Base-by-base conservation (phyloP, 1,284 basidiomycete species). In the Malassezia equina region DNA sequence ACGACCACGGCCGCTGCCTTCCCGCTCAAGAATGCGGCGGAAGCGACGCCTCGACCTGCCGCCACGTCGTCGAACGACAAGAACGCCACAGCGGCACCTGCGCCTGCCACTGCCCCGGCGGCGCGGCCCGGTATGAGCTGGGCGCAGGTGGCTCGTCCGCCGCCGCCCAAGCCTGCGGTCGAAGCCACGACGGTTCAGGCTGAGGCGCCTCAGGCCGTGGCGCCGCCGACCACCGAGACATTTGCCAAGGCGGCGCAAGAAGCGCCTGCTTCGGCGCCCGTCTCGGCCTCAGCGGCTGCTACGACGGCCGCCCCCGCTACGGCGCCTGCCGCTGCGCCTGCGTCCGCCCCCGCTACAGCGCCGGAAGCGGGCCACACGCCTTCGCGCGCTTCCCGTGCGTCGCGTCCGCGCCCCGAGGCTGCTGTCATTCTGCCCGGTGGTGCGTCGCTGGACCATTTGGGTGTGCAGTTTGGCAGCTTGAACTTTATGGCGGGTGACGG, bases 391-490 rank as follows among this genome's bases (percentile, higher is more conserved):
- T 17, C 41, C 15, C 48, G 34, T 17, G 31, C 46, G 21, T 65
- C 69, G 55, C 63, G 71, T n/a, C 60, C 68, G 23, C 62, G 60
- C 42, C 71, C 72, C 52, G 70, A 72, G 21, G 64, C 63, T 17
- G 60, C 71, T 7, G 70, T 74, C 25, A 69, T 71, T 28, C 66
- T 74, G 65, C 63, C 69, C n/a, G 68, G 69, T 25, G 65, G 63
- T 25, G 57, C 58, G 23, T 58, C 63, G 48, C 61, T 72, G 34
- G 71, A 74, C 64, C 70, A 61, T 44, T 64, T 74, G 13, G 71
- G 69, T 45, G 62, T 72, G 25, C 63, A 69, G 49, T 74, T 74
- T 41, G 71, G 71, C 55, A 65, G 59, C 17, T 63, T 73, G 49
- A 71, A 66, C 62, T 70, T 73, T 61, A 62, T 69, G 28, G 68